These are phyloP conservation scores for Samsoniella hepiali DNA, from an alignment of 2,329 filamentous ascomycete species.

Conservation along the genomic window DNA sequence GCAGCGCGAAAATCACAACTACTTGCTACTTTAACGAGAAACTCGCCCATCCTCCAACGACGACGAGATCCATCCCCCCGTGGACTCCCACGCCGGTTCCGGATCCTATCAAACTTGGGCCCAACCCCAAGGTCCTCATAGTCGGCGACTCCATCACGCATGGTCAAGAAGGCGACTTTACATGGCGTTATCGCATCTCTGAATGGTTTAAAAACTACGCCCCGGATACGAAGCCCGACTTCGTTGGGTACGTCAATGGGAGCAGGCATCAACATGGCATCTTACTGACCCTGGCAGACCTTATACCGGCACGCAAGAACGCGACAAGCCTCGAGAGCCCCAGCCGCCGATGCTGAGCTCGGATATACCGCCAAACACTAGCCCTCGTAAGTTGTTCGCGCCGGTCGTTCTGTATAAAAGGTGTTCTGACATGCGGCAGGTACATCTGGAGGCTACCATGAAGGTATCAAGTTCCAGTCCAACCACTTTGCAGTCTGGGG, in stretches of 20 bases:
- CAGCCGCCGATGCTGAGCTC: conserved; percentile 20
- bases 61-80: background rate
- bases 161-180: conserved; percentile 39
- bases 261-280: background rate
- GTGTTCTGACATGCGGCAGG: background rate
- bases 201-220: conserved; percentile 34
- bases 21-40: conserved; percentile 6
- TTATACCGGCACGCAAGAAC: conserved; percentile 33
- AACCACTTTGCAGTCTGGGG: conserved; percentile 36
- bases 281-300: conserved; percentile 31
- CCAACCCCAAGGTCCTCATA: conserved; percentile 28
- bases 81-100: conserved; percentile 6
- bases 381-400: conserved; percentile 1
- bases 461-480: background rate
- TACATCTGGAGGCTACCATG: conserved; percentile 5
- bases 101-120: background rate
- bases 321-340: conserved; percentile 5
- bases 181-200: conserved; percentile 42
- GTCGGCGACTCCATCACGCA: conserved; percentile 40
- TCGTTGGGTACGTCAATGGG: background rate
- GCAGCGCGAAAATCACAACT: background rate
- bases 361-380: conserved; percentile 17
- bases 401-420: no score
- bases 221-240: background rate
- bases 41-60: background rate